Conservation (phyloP, 208 protist species). For the Endotrypanum monterogeii region DNA sequence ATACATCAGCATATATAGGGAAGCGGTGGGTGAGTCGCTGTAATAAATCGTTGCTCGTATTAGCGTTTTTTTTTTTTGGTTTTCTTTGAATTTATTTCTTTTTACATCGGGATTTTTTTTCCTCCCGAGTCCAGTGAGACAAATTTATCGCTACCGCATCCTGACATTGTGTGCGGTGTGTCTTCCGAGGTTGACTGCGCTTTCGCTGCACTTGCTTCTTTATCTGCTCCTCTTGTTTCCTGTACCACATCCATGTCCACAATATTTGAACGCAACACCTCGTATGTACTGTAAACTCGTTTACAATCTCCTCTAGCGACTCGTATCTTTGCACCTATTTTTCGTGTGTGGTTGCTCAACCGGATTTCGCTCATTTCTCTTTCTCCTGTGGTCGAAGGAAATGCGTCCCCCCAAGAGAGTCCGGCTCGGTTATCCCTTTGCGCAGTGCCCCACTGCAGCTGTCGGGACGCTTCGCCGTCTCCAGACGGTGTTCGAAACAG, state of each 20-base stretch:
- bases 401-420: not conserved
- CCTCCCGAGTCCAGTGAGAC: not conserved
- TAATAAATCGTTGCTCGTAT: too few relatives aligned
- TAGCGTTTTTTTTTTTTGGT: too few relatives aligned
- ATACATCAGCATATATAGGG: too few relatives aligned
- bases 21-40: too few relatives aligned
- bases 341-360: not conserved
- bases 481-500: not conserved
- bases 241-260: not conserved
- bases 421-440: not conserved
- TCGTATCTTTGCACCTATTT: too few relatives aligned
- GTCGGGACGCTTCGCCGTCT: not conserved
- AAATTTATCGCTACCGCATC: not conserved
- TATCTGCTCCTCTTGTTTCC: not conserved
- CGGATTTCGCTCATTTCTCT: not conserved
- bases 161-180: not conserved
- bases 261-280: not conserved
- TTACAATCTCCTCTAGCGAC: not conserved
- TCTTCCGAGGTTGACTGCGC: not conserved
- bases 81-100: not conserved
- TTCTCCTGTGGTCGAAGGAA: not conserved
- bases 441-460: not conserved
- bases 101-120: too few relatives aligned
- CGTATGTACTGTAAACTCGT: not conserved
- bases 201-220: not conserved